Conservation (phyloP, 768 basidiomycete genomes). For the Mycena pura region DNA sequence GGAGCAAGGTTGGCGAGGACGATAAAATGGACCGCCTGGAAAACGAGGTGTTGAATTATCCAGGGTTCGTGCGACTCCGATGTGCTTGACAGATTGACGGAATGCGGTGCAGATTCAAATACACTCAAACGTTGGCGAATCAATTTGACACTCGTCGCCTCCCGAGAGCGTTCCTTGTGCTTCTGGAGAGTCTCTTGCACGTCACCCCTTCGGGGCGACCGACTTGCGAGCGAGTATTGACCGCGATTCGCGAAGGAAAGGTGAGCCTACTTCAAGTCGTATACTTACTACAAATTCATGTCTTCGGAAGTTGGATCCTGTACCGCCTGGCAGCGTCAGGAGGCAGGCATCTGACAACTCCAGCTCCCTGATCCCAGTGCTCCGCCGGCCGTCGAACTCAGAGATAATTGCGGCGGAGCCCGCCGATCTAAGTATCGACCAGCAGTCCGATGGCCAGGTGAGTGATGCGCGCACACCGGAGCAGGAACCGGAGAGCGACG, state of each 20-base stretch:
- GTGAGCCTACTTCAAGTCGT: slow-evolving; percentile 49
- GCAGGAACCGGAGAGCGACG: neutral
- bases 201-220: slow-evolving; percentile 68
- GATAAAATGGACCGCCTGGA: slow-evolving; percentile 77
- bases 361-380: slow-evolving; percentile 16
- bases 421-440: neutral
- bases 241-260: slow-evolving; percentile 72
- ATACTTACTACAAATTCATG: neutral
- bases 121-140: slow-evolving; percentile 54
- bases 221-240: slow-evolving; percentile 72
- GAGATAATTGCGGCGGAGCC: neutral
- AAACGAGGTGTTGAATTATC: slow-evolving; percentile 74
- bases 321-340: neutral
- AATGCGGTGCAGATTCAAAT: slow-evolving; percentile 54
- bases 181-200: slow-evolving; percentile 77
- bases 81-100: neutral
- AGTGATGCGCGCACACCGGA: neutral
- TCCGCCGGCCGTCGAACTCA: slow-evolving; percentile 8
- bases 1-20: slow-evolving; percentile 50
- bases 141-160: slow-evolving; percentile 76
- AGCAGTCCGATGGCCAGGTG: neutral
- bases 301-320: slow-evolving; percentile 20
- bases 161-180: slow-evolving; percentile 70
- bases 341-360: neutral
- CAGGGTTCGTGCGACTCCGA: slow-evolving; percentile 58